These are phyloP conservation scores for Alternaria gaisen DNA, from an alignment of 2,329 filamentous ascomycete species.

Conservation along the genomic window DNA sequence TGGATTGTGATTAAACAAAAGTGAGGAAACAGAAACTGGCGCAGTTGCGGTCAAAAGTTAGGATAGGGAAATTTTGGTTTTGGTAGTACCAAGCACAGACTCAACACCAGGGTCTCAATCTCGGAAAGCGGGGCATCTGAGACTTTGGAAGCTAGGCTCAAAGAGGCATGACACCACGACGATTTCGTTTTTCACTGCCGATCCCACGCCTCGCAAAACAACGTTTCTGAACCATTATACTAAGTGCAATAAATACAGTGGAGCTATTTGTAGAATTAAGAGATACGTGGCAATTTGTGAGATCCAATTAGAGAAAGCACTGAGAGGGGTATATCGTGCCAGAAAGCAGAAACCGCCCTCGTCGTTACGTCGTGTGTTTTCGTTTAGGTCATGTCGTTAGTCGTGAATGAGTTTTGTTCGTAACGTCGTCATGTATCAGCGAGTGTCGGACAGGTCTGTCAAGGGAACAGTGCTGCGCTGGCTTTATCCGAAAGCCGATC, in stretches of 20 bases:
- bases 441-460: neutral
- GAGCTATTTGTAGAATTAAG: neutral
- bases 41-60: conserved; percentile 25
- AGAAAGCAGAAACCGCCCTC: conserved; percentile 41
- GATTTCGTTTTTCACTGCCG: conserved; percentile 7
- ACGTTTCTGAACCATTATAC: conserved; percentile 5
- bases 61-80: conserved; percentile 43
- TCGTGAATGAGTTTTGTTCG: conserved; percentile 31
- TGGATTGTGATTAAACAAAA: conserved; percentile 9
- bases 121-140: conserved; percentile 15
- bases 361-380: conserved; percentile 29
- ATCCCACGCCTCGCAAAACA: neutral
- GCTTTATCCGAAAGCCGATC: neutral
- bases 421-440: conserved; percentile 15
- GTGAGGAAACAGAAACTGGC: conserved; percentile 19
- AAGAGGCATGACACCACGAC: conserved; percentile 12
- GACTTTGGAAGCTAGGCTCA: conserved; percentile 12
- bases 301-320: conserved; percentile 7
- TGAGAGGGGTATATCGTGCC: conserved; percentile 47
- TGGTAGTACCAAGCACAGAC: conserved; percentile 31
- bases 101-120: conserved; percentile 14
- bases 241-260: conserved; percentile 3
- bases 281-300: conserved; percentile 19
- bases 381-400: conserved; percentile 27
- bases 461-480: neutral